phyloP scores from a whole-genome alignment of 106 monocot species.

The Ottelia alismoides region DNA sequence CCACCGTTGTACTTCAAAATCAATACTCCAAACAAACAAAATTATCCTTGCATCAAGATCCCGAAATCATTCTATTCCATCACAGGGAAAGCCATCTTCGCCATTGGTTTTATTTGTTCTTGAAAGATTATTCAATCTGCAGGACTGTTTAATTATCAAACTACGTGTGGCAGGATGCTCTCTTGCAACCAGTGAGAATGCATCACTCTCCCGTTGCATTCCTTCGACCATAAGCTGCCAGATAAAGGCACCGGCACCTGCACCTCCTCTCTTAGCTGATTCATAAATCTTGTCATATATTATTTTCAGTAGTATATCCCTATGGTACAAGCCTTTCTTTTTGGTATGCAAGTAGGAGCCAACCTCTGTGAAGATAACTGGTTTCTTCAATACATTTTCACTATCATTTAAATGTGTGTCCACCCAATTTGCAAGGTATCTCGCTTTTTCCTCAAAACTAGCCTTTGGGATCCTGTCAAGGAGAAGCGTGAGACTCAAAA shows the following conservation, averaged over 20 bases:
- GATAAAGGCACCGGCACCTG: slow-evolving; percentile 75
- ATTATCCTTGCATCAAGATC: too few relatives aligned
- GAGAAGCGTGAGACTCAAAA: not conserved
- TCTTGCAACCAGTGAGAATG: too few relatives aligned
- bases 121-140: too few relatives aligned
- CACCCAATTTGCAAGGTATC: slow-evolving; percentile 70
- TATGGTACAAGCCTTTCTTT: slow-evolving; percentile 35
- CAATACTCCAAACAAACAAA: too few relatives aligned
- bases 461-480: slow-evolving; percentile 66
- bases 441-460: slow-evolving; percentile 38
- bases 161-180: too few relatives aligned
- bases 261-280: slow-evolving; percentile 55
- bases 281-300: slow-evolving; percentile 77
- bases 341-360: slow-evolving; percentile 27
- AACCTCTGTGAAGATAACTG: slow-evolving; percentile 74
- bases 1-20: too few relatives aligned
- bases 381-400: slow-evolving; percentile 61
- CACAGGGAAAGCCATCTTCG: too few relatives aligned
- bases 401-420: slow-evolving; percentile 82
- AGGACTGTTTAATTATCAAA: too few relatives aligned
- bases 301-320: slow-evolving; percentile 52
- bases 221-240: slow-evolving; percentile 81
- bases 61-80: too few relatives aligned
- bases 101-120: too few relatives aligned
- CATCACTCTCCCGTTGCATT: too few relatives aligned